Base-by-base conservation (phyloP, 2,329 filamentous ascomycete species). In the Sporothrix brunneoviolacea region DNA sequence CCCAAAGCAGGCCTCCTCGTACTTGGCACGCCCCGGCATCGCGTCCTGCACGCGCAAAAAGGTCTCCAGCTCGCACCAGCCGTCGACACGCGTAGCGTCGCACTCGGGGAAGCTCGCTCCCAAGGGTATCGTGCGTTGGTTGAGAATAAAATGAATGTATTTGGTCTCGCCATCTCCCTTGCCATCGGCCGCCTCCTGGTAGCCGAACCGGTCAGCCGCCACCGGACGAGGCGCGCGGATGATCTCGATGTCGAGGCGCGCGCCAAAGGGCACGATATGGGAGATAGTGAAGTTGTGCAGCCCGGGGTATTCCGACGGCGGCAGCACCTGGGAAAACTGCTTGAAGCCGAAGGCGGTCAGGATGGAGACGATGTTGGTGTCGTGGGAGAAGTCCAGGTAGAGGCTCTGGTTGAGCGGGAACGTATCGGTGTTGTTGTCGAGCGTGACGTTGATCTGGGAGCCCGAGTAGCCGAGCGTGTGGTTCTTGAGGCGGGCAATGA, bases 371-470 rank as follows among this genome's bases (percentile, higher is more conserved):
- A 88, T 86, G 62, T 86, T 87, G 28, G 83, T 84, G 65, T 91
- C 86, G 64, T 91, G 86, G 15, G 79, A 83, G 64, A 90, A 90
- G 69, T 90, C 86, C 44, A 90, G 77, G 64, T 89, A 88, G 15
- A 91, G 71, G 19, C 71, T 76, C 62, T 91, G 87, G 61, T 88
- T 79, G 4, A 86, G 67, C 0, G 86, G 86, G 63, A 91, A 91
- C 0, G 85, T 90, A 32, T 70, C 70, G 0, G 74, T 74, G 64
- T 76, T 86, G 61, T 74, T 79, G 68, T 87, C 83, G 27, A 88
- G 75, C 0, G 84, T 88, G n/a, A 77, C 72, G 62, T 88, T 88
- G 68, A 81, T 79, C 58, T 81, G 76, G 1, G 76, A 79, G 22
- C 72, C 72, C 0, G 75, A 76, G 60, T 80, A 80, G 13, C 72